phyloP scores from a whole-genome alignment of 768 basidiomycete genomes.

The Boletellus sp. region DNA sequence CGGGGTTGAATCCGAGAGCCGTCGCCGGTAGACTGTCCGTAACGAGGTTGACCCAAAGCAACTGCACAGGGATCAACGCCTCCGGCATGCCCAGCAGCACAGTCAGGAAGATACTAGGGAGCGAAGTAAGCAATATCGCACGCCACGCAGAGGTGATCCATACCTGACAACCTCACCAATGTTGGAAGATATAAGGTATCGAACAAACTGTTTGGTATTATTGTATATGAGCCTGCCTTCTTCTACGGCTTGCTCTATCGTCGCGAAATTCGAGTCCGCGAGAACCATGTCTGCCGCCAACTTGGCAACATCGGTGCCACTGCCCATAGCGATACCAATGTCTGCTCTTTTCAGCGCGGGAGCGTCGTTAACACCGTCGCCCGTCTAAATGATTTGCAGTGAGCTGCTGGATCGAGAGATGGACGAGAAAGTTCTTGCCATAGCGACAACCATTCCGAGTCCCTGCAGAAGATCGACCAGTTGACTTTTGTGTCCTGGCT shows the following conservation, averaged over 20 bases:
- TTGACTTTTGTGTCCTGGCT: slow-evolving; percentile 92
- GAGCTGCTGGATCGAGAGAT: slow-evolving; percentile 7
- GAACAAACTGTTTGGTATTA: slow-evolving; percentile 99
- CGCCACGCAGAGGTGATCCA: not conserved
- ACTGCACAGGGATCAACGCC: slow-evolving; percentile 94
- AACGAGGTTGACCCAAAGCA: slow-evolving; percentile 97
- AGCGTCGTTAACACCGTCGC: slow-evolving; percentile 98
- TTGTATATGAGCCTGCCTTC: slow-evolving; percentile 98
- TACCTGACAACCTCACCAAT: slow-evolving; percentile 92
- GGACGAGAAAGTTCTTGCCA: slow-evolving; percentile 49
- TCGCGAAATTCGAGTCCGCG: slow-evolving; percentile 95
- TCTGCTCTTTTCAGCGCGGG: slow-evolving; percentile 96
- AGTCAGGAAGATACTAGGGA: slow-evolving; percentile 84
- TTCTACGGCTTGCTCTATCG: slow-evolving; percentile 94
- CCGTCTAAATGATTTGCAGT: slow-evolving; percentile 53
- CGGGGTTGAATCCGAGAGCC: slow-evolving; percentile 95
- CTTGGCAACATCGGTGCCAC: slow-evolving; percentile 97
- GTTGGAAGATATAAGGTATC: slow-evolving; percentile 97
- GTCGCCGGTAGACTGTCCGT: slow-evolving; percentile 96
- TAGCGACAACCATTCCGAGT: slow-evolving; percentile 90
- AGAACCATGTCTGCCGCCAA: slow-evolving; percentile 98
- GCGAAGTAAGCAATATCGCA: not conserved
- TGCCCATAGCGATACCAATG: slow-evolving; percentile 99
- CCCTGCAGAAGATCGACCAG: slow-evolving; percentile 92
- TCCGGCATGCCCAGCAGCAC: slow-evolving; percentile 99